A percentile compares a stretch with the other conserved stretches of the same genome.
These are phyloP conservation scores for Myxozyma lipomycoides DNA, from an alignment of 805 yeast genomes.

Conservation along the genomic window DNA sequence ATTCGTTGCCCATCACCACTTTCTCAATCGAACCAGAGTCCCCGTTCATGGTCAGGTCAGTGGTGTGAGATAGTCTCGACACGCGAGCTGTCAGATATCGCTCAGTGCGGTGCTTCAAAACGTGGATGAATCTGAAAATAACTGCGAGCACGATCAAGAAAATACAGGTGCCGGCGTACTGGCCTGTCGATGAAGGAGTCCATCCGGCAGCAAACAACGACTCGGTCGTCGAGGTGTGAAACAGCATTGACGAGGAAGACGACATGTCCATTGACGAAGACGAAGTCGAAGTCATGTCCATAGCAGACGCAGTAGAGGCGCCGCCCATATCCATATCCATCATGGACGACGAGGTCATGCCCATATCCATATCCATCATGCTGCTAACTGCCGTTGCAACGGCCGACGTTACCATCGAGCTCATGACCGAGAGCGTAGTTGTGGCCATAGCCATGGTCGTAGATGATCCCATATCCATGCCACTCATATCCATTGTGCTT, in stretches of 20 bases:
- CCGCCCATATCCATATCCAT: conserved; percentile 3
- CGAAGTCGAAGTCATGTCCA: conserved; percentile 12
- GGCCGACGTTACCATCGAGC: neutral
- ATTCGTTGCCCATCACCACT: neutral
- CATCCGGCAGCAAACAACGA: conserved; percentile 30
- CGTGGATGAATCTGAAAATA: conserved; percentile 27
- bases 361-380: conserved; percentile 10
- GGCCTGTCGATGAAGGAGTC: conserved; percentile 31
- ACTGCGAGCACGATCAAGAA: conserved; percentile 32
- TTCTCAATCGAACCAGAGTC: conserved; percentile 8
- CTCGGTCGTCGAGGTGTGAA: conserved; percentile 29
- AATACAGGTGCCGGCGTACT: conserved; percentile 35
- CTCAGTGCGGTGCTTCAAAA: conserved; percentile 20
- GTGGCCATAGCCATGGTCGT: neutral
- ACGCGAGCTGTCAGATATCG: conserved; percentile 15
- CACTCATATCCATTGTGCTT: neutral
- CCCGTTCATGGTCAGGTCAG: neutral
- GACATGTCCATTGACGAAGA: conserved; percentile 14
- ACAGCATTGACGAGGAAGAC: conserved; percentile 26
- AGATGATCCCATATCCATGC: neutral
- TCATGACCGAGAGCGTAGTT: neutral
- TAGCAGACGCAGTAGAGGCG: conserved; percentile 9
- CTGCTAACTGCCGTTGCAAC: too few species aligned
- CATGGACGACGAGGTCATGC: conserved; percentile 5
- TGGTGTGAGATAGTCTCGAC: neutral